A percentile compares a stretch with the other conserved stretches of the same genome.
These are phyloP conservation scores for Testicularia cyperi DNA, from an alignment of 1,284 basidiomycete genomes.

Conservation along the genomic window DNA sequence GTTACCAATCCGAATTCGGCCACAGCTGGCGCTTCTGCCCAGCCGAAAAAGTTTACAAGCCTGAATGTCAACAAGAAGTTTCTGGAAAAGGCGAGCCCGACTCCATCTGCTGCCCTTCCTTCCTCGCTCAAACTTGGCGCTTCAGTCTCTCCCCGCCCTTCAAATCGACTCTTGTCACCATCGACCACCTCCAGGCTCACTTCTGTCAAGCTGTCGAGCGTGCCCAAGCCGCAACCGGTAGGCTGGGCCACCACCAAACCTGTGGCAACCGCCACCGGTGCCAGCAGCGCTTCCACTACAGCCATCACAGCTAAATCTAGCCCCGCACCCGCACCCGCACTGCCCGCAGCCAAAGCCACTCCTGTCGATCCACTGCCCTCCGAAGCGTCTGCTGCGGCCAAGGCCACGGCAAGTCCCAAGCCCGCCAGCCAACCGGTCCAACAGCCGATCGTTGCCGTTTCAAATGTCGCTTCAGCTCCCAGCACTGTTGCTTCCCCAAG, in stretches of 20 bases:
- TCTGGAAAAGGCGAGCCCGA: slow-evolving; percentile 51
- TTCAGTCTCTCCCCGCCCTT: slow-evolving; percentile 18
- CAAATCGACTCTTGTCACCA: slow-evolving; percentile 30
- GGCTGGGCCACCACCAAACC: slow-evolving; percentile 38
- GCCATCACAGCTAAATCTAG: background rate
- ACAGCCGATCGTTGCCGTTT: too few species aligned
- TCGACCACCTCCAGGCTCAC: slow-evolving; percentile 26
- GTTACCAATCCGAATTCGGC: slow-evolving; percentile 1
- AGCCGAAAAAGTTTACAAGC: slow-evolving; percentile 52
- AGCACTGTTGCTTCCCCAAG: slow-evolving; percentile 33
- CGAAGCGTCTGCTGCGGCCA: slow-evolving; percentile 16
- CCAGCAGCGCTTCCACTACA: too few species aligned
- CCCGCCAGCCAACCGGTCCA: slow-evolving; percentile 3
- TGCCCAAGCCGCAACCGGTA: slow-evolving; percentile 36
- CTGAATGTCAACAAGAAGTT: slow-evolving; percentile 58
- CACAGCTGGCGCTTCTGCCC: slow-evolving; percentile 6
- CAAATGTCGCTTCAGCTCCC: background rate
- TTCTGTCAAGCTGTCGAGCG: slow-evolving; percentile 40
- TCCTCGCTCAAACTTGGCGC: slow-evolving; percentile 25
- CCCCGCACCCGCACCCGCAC: background rate
- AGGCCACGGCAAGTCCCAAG: slow-evolving; percentile 16
- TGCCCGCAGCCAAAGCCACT: background rate
- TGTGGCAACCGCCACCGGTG: too few species aligned
- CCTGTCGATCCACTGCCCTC: slow-evolving; percentile 17
- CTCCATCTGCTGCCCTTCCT: slow-evolving; percentile 10